A percentile compares a stretch with the other conserved stretches of the same genome.
Evolutionary conservation across 1,284 basidiomycete genomes (phyloP).

Genomic region (Sphaerobolus stellatus): DNA sequence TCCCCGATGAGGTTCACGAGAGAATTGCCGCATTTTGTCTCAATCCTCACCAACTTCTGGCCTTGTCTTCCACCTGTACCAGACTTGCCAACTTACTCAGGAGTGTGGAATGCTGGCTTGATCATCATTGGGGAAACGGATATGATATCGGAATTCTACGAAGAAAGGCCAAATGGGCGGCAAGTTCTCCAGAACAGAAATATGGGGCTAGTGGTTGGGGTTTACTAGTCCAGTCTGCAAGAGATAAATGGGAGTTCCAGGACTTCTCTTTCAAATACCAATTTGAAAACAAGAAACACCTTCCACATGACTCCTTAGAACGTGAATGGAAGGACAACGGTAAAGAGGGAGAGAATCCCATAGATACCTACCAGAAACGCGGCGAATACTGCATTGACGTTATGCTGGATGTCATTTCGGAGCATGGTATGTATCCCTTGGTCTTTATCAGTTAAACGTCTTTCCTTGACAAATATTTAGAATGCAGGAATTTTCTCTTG

Average conservation of each 20-base stretch:
- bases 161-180: slow-evolving; percentile 1
- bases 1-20: slow-evolving; percentile 3
- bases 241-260: slow-evolving; percentile 8
- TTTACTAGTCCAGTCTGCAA: slow-evolving; percentile 7
- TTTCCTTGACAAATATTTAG: too few relatives aligned
- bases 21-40: slow-evolving; percentile 4
- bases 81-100: slow-evolving; percentile 2
- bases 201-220: slow-evolving; percentile 10
- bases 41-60: slow-evolving; percentile 4
- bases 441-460: neutral
- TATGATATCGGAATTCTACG: slow-evolving; percentile 4
- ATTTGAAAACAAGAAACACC: slow-evolving; percentile 1
- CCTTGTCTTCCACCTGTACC: slow-evolving; percentile 6
- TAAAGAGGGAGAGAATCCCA: too few relatives aligned
- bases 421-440: slow-evolving; percentile 1
- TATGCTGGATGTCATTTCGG: slow-evolving; percentile 9
- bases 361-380: slow-evolving; percentile 3
- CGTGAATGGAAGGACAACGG: neutral
- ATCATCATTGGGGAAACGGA: slow-evolving; percentile 2
- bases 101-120: slow-evolving; percentile 8
- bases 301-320: slow-evolving; percentile 4
- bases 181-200: neutral
- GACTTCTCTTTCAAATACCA: neutral
- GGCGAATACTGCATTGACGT: slow-evolving; percentile 5
- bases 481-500: neutral